A percentile compares a stretch with the other conserved stretches of the same genome.
Evolutionary conservation across 345 rosid species (phyloP).

Genomic region (Ceriops tagal): DNA sequence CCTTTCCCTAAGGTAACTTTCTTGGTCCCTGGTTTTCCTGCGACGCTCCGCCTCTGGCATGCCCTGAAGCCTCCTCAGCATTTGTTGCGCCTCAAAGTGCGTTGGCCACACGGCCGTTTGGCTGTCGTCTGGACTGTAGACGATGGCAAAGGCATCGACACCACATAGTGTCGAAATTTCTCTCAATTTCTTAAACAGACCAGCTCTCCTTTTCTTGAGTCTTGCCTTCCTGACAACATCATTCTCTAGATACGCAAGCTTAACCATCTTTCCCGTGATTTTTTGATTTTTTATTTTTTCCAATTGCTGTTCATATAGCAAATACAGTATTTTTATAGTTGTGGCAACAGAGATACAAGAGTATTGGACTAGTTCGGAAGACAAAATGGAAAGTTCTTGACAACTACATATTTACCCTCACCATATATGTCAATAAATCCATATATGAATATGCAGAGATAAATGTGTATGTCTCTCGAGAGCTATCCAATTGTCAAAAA

Average conservation of each 20-base stretch:
- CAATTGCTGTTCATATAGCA: no score
- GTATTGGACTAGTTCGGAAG: no score
- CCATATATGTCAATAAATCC: no score
- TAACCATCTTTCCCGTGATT: slow-evolving; percentile 53
- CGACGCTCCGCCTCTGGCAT: slow-evolving; percentile 25
- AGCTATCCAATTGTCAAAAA: no score
- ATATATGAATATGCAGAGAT: no score
- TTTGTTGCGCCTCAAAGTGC: slow-evolving; percentile 1
- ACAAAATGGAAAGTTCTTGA: no score
- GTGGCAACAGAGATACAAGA: not conserved
- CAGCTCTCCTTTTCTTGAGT: slow-evolving; percentile 41
- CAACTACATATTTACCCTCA: no score
- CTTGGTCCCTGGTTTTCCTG: slow-evolving; percentile 36
- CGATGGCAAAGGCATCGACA: slow-evolving; percentile 27
- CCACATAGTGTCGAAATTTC: slow-evolving; percentile 44
- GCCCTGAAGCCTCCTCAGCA: slow-evolving; percentile 18
- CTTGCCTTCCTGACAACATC: slow-evolving; percentile 40
- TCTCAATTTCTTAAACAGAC: slow-evolving; percentile 44
- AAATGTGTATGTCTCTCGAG: no score
- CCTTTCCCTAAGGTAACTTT: slow-evolving; percentile 30
- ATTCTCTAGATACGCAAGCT: slow-evolving; percentile 35
- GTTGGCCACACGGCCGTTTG: slow-evolving; percentile 47
- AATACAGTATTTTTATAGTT: slow-evolving; percentile 4
- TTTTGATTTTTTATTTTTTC: not conserved
- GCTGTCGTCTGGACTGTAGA: slow-evolving; percentile 33